phyloP scores from a whole-genome alignment of 441 rosid genomes.

The Populus hybrid region DNA sequence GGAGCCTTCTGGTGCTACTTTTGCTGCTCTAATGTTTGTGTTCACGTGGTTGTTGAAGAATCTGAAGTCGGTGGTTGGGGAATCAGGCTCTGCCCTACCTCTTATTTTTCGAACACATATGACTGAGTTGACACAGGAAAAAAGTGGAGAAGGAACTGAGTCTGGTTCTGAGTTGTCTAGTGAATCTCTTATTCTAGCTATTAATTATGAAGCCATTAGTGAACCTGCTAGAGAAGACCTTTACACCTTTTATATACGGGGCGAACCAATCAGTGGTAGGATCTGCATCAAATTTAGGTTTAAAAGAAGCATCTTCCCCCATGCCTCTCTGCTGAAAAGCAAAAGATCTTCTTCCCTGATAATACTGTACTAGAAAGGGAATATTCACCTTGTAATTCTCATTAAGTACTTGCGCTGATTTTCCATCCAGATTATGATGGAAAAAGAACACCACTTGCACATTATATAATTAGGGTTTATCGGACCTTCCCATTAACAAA shows the following conservation, averaged over 20 bases:
- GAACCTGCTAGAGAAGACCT: conserved; percentile 58
- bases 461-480: not conserved
- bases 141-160: conserved; percentile 21
- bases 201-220: conserved; percentile 22
- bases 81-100: conserved; percentile 37
- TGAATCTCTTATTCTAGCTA: conserved; percentile 24
- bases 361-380: conserved; percentile 29
- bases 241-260: conserved; percentile 47
- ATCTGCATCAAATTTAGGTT: conserved; percentile 33
- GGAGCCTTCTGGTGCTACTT: conserved; percentile 23
- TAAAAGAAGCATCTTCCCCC: conserved; percentile 37
- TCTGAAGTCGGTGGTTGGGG: conserved; percentile 26
- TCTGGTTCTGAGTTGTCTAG: conserved; percentile 26
- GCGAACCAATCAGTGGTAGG: conserved; percentile 34
- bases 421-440: conserved; percentile 38
- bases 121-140: conserved; percentile 27
- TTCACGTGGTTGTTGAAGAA: conserved; percentile 25
- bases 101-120: conserved; percentile 25
- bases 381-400: conserved; percentile 24
- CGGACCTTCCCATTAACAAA: too few relatives aligned
- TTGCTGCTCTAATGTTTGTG: conserved; percentile 1
- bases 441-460: conserved; percentile 30
- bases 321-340: conserved; percentile 31
- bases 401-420: conserved; percentile 5
- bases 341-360: conserved; percentile 37